Evolutionary conservation across 139 green algal species (phyloP).

Genomic region (Spirogloea muscicola): DNA sequence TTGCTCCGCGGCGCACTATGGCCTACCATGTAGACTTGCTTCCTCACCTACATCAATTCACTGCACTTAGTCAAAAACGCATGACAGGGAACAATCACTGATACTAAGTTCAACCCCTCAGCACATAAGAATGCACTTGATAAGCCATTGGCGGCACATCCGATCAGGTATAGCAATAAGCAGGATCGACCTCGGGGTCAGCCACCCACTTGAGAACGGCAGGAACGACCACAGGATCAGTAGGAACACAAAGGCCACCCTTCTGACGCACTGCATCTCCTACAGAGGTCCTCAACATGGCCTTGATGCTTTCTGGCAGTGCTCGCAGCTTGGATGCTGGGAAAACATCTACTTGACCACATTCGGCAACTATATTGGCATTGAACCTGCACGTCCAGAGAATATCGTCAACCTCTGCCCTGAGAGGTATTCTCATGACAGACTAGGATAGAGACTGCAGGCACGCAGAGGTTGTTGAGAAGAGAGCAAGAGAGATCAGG

Average conservation of each 20-base stretch:
- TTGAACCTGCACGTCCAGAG: too few species aligned
- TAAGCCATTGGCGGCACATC: too few species aligned
- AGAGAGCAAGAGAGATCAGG: too few species aligned
- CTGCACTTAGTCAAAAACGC: too few species aligned
- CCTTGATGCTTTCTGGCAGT: not conserved
- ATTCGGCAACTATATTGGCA: conserved; percentile 4
- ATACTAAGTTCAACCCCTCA: too few species aligned
- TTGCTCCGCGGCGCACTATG: conserved; percentile 54
- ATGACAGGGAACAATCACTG: too few species aligned
- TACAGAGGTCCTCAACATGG: not conserved
- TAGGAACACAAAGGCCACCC: not conserved
- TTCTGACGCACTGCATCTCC: not conserved
- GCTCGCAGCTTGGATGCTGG: not conserved
- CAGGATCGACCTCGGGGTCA: conserved; percentile 13
- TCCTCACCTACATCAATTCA: conserved; percentile 13
- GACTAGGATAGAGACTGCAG: too few species aligned
- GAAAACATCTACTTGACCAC: not conserved
- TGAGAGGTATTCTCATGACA: too few species aligned
- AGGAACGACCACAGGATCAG: conserved; percentile 6
- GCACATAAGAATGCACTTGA: too few species aligned
- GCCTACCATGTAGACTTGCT: conserved; percentile 58
- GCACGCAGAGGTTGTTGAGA: too few species aligned
- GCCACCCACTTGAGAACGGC: conserved; percentile 34
- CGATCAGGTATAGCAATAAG: too few species aligned
- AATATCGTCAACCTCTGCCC: too few species aligned